These are phyloP conservation scores for Cylindrodendrum hubeiense DNA, from an alignment of 2,329 filamentous ascomycete genomes.

Conservation along the genomic window DNA sequence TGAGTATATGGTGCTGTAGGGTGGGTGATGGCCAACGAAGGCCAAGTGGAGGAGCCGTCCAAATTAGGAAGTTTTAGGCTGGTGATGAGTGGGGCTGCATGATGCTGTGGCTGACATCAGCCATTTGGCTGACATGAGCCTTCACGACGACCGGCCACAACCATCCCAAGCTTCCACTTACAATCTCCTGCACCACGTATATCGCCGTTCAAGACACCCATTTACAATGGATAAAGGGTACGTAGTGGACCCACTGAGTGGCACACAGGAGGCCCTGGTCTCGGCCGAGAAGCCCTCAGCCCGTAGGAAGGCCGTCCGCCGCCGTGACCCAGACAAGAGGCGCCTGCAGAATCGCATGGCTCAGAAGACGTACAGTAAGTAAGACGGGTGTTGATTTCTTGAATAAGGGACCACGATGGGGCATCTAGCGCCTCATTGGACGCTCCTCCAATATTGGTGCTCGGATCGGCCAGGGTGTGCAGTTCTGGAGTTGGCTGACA, in stretches of 20 bases:
- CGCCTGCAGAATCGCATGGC: conserved; percentile 45
- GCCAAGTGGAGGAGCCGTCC: background rate
- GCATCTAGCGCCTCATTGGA: background rate
- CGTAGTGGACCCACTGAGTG: background rate
- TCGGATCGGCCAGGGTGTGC: background rate
- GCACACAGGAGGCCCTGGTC: background rate
- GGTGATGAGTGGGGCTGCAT: conserved; percentile 2
- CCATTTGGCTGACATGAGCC: conserved; percentile 37
- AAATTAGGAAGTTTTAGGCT: conserved; percentile 12
- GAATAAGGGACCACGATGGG: background rate
- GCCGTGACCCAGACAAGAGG: conserved; percentile 43
- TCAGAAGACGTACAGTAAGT: conserved; percentile 67
- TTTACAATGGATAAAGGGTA: conserved; percentile 27
- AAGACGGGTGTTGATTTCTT: background rate
- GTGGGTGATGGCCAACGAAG: background rate
- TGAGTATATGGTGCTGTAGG: background rate
- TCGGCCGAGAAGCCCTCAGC: conserved; percentile 8
- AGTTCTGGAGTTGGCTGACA: conserved; percentile 37
- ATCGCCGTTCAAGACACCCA: background rate
- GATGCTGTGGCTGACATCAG: conserved; percentile 41
- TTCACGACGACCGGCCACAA: background rate
- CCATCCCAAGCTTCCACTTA: background rate
- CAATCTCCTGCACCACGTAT: conserved; percentile 1
- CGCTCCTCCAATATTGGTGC: background rate
- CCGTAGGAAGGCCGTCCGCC: conserved; percentile 31